These are phyloP conservation scores for Candida maris DNA, from an alignment of 805 yeast species.

Conservation along the genomic window DNA sequence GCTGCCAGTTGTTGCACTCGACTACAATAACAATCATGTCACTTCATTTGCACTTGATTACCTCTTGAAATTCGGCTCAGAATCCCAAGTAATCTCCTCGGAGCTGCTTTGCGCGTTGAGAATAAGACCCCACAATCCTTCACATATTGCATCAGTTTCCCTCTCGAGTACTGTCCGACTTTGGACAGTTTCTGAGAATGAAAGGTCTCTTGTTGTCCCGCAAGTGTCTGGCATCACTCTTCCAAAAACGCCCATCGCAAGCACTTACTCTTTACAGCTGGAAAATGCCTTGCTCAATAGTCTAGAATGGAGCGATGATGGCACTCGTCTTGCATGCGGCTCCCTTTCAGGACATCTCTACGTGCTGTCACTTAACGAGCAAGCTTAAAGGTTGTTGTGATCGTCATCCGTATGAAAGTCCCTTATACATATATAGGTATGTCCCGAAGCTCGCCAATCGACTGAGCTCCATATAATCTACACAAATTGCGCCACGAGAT, in stretches of 20 bases:
- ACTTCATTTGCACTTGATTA: slow-evolving; percentile 12
- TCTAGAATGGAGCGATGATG: neutral
- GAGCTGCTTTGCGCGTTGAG: slow-evolving; percentile 11
- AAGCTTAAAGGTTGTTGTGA: no score
- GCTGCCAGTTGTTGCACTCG: slow-evolving; percentile 22
- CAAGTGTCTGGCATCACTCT: no score
- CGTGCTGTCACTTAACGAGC: no score
- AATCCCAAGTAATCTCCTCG: slow-evolving; percentile 5
- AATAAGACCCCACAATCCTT: slow-evolving; percentile 6
- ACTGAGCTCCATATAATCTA: no score
- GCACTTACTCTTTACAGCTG: neutral
- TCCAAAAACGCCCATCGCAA: no score
- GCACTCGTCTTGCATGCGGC: neutral
- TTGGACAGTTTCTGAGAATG: neutral
- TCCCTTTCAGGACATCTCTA: slow-evolving; percentile 1
- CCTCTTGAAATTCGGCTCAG: slow-evolving; percentile 5
- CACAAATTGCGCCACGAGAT: slow-evolving; percentile 16
- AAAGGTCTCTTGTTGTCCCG: neutral
- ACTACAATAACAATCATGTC: slow-evolving; percentile 6
- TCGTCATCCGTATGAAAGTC: no score
- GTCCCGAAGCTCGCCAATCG: no score
- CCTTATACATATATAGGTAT: no score
- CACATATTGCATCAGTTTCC: slow-evolving; percentile 14
- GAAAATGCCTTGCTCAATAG: neutral
- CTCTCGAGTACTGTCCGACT: slow-evolving; percentile 1